Base-by-base conservation (phyloP, 2,329 filamentous ascomycete species). In the Exophiala oligosperma region DNA sequence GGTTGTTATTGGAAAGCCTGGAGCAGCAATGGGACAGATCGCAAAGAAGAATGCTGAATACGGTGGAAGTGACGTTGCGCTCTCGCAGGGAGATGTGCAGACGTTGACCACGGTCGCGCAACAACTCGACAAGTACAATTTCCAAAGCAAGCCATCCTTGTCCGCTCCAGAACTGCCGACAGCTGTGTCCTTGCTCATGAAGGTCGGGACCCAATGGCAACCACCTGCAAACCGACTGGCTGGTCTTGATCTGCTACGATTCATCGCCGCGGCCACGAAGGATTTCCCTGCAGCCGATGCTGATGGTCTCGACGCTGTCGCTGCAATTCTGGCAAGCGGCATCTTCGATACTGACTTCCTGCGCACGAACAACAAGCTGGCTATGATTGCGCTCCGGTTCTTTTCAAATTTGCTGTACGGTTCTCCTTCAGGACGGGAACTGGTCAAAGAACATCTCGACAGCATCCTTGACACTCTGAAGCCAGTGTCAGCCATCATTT, bases 181-280 rank as follows among this genome's bases (percentile, higher is more conserved):
- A 9, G 38, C 77, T 17, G 82, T 85, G 0, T 78, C 85, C 23
- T 75, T 91, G 0, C 78, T 92, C 4, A 76, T 91, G 57, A 90
- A 87, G 67, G 82, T 95, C 53, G 84, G 86, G 17, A 91, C 89
- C 0, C 73, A 80, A 32, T 99, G 94, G 94, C 51, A 66, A 38
- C 89, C 92, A 2, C 86, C 88, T 53, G 80, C 86, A 11, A 89
- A 91, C 65, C 87, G 92, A 47, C 81, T 99, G 0, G 90, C 94
- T 0, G 90, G 87, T 11, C 82, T 99, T 0, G 94, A 97, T 71
- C 79, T 97, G 1, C 81, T 97, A 4, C 90, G 94, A n/a, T 86
- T 95, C 49, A 79, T 94, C 28, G 88, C 90, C 1, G 85, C 86
- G 1, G 85, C 84, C 4, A 82, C 81, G 6, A 84, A 90, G 0